Base-by-base conservation (phyloP, 164 flowering plant species). In the Chloranthus sessilifolius region DNA sequence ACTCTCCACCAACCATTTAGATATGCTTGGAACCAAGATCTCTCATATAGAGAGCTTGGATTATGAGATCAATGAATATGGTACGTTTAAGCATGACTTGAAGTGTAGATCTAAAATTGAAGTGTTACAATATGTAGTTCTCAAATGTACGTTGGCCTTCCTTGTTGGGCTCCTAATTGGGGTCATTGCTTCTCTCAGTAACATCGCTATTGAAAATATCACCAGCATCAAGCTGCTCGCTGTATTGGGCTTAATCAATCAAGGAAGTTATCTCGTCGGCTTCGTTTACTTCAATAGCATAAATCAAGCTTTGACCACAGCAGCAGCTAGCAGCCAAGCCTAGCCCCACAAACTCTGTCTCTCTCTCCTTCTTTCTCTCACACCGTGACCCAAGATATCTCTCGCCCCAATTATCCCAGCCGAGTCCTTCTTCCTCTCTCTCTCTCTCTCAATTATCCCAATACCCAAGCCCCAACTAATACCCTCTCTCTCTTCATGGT, bases 21-120 rank as follows among this genome's bases (percentile, higher is more conserved):
- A 95, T 44, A 62, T 90, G 31, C 77, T 90, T 53, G 97, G 97
- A 43, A 73, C 94, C 52, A 86, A 90, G 61, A 88, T 86, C 19
- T 84, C 95, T 30, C 70, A 73, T 36, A 82, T 90, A 12, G 97
- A 90, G 65, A 90, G 95, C 77, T 71, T 90, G 64, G 95, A 90
- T 49, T 87, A 90, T 55, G 98, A 86, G 69, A 90, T 90, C 59
- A 81, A 78, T 60, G 98, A 90, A 63, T 84, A 84, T 68, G 98
- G 87, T 72, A 72, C 87, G 25, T 90, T 90, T 69, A 90, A 83
- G 73, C 98, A 90, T 52, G 98, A 90, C 38, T 90, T 95, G 98
- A 84, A 95, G 61, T 75, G 80, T 68, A 76, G 95, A 77, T 75
- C 83, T 23, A 70, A 33, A 40, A 74, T 56, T 25, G 80, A 90